phyloP scores from a whole-genome alignment of 2,329 filamentous ascomycete genomes.

The Aspergillus phoenicis region DNA sequence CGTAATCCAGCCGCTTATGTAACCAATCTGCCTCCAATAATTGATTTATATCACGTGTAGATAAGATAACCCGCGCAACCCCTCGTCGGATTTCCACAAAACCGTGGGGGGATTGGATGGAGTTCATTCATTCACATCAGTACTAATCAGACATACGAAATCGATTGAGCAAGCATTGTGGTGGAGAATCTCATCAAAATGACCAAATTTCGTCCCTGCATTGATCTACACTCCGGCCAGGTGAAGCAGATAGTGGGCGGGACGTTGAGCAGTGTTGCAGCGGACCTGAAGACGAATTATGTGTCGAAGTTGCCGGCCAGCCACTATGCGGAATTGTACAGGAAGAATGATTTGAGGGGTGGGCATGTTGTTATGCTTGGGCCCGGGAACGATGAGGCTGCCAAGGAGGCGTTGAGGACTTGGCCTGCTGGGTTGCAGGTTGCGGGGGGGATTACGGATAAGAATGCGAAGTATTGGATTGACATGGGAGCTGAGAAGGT shows the following conservation, averaged over 20 bases:
- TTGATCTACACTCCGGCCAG: conserved; percentile 94
- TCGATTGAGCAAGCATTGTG: too few species aligned
- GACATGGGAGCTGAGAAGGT: conserved; percentile 88
- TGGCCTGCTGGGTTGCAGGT: conserved; percentile 86
- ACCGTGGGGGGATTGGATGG: conserved; percentile 15
- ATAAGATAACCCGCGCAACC: conserved; percentile 37
- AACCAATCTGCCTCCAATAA: conserved; percentile 7
- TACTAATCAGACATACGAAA: too few species aligned
- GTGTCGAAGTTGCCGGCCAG: conserved; percentile 80
- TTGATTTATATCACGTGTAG: conserved; percentile 35
- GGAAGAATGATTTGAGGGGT: conserved; percentile 70
- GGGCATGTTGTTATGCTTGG: conserved; percentile 98
- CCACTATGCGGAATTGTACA: conserved; percentile 82
- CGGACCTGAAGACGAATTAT: conserved; percentile 83
- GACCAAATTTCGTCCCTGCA: conserved; percentile 94
- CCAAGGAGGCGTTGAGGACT: conserved; percentile 70
- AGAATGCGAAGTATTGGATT: conserved; percentile 85
- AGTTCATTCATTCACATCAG: too few species aligned
- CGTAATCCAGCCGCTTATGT: background rate
- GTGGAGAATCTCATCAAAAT: conserved; percentile 53
- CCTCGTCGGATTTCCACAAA: conserved; percentile 19
- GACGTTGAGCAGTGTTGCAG: conserved; percentile 71
- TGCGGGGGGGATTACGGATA: conserved; percentile 87
- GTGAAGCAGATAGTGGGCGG: conserved; percentile 99
- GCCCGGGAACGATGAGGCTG: conserved; percentile 79